Percentiles rank a stretch among this genome's conserved stretches.
Evolutionary conservation across 2,329 filamentous ascomycete genomes (phyloP).

Genomic region (Drechslerella dactyloides): DNA sequence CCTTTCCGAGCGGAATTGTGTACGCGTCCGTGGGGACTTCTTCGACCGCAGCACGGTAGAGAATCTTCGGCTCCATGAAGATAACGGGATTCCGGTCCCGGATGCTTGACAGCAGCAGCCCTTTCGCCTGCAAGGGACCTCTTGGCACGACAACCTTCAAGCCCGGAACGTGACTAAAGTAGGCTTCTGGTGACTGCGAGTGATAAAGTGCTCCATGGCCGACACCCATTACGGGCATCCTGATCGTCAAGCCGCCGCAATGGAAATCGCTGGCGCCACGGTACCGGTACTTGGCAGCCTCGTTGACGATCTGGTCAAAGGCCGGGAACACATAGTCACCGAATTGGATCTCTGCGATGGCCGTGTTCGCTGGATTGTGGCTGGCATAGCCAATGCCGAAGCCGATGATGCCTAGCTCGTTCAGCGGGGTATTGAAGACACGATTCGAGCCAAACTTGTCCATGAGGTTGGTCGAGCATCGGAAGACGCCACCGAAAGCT

Average conservation of each 20-base stretch:
- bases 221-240: slow-evolving; percentile 89
- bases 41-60: slow-evolving; percentile 89
- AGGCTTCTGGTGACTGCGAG: slow-evolving; percentile 83
- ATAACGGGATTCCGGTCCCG: slow-evolving; percentile 82
- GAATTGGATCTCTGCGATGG: slow-evolving; percentile 93
- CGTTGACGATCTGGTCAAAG: slow-evolving; percentile 92
- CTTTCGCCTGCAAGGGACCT: slow-evolving; percentile 86
- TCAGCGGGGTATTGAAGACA: slow-evolving; percentile 95
- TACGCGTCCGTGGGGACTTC: slow-evolving; percentile 84
- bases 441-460: slow-evolving; percentile 85
- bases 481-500: slow-evolving; percentile 94
- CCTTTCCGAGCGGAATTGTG: slow-evolving; percentile 82
- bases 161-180: slow-evolving; percentile 88
- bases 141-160: slow-evolving; percentile 84
- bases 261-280: slow-evolving; percentile 63
- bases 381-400: slow-evolving; percentile 89
- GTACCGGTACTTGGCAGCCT: slow-evolving; percentile 87
- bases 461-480: slow-evolving; percentile 88
- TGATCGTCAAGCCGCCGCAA: slow-evolving; percentile 79
- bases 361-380: slow-evolving; percentile 71
- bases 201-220: slow-evolving; percentile 90
- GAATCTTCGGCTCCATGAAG: slow-evolving; percentile 92
- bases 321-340: slow-evolving; percentile 93
- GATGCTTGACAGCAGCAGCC: slow-evolving; percentile 77
- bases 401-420: slow-evolving; percentile 91